A percentile compares a stretch with the other conserved stretches of the same genome.
Conservation (phyloP, 2,329 filamentous ascomycete genomes). For the Eutypa lata region DNA sequence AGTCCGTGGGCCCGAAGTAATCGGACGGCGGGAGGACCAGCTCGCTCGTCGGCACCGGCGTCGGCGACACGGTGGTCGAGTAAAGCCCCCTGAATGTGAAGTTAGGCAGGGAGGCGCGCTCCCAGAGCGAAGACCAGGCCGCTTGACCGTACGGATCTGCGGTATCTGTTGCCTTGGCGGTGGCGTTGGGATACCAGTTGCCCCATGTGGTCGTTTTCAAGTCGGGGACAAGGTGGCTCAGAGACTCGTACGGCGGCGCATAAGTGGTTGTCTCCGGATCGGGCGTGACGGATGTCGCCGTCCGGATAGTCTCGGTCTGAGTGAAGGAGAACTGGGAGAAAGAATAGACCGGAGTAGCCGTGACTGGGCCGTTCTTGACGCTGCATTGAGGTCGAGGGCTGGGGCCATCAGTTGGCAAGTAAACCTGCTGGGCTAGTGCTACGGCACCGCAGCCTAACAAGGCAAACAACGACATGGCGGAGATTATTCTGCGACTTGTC, state of each 20-base stretch:
- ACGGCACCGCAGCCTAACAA: too few relatives aligned
- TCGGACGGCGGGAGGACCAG: conserved; percentile 52
- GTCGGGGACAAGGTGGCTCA: conserved; percentile 32
- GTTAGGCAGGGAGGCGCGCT: conserved; percentile 28
- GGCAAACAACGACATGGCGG: too few relatives aligned
- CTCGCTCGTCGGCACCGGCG: conserved; percentile 50
- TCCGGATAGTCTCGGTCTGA: conserved; percentile 35
- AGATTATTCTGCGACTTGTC: too few relatives aligned
- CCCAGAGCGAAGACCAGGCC: conserved; percentile 36
- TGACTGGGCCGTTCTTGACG: conserved; percentile 7
- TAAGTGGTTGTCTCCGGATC: conserved; percentile 28
- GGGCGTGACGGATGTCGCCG: conserved; percentile 30
- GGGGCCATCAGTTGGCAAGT: conserved; percentile 27
- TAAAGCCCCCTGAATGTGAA: conserved; percentile 24
- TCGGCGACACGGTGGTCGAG: conserved; percentile 51
- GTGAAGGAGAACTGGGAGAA: conserved; percentile 30
- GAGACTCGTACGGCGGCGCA: conserved; percentile 30
- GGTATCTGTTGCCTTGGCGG: conserved; percentile 29
- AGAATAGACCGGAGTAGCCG: conserved; percentile 20
- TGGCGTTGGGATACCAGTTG: conserved; percentile 35
- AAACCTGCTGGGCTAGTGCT: conserved; percentile 29
- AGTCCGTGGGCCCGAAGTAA: conserved; percentile 46
- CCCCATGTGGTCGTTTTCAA: conserved; percentile 38
- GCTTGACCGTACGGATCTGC: conserved; percentile 34
- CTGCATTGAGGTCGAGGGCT: conserved; percentile 26